phyloP scores from a whole-genome alignment of 805 yeast species.

The Scheffersomyces amazonensis region DNA sequence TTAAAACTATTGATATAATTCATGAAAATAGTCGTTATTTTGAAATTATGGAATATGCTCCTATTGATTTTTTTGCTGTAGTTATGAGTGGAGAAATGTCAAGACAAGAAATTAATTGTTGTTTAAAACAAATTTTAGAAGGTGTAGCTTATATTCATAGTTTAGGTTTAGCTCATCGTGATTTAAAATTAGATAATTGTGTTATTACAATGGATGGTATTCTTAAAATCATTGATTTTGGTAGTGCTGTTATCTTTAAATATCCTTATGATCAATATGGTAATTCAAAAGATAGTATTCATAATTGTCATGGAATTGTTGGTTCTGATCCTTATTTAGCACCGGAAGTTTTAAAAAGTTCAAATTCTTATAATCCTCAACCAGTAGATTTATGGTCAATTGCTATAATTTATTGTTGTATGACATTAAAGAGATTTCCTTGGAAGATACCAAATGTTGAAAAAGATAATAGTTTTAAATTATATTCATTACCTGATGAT shows the following conservation, averaged over 20 bases:
- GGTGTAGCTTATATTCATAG: conserved; percentile 81
- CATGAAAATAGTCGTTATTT: conserved; percentile 83
- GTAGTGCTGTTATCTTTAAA: conserved; percentile 86
- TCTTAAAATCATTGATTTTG: conserved; percentile 88
- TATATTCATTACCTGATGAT: conserved; percentile 80
- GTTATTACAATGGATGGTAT: conserved; percentile 81
- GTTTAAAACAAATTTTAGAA: conserved; percentile 80
- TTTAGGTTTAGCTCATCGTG: conserved; percentile 88
- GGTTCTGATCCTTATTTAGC: conserved; percentile 89
- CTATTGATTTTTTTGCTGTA: conserved; percentile 87
- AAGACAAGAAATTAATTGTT: conserved; percentile 75
- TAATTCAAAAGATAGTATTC: conserved; percentile 55
- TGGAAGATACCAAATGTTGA: conserved; percentile 85
- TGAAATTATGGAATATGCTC: conserved; percentile 95
- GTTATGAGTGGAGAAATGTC: conserved; percentile 93
- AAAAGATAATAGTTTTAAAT: conserved; percentile 76
- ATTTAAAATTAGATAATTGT: conserved; percentile 88
- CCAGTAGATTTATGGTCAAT: conserved; percentile 95
- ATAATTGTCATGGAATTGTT: conserved; percentile 72
- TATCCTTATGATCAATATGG: conserved; percentile 68
- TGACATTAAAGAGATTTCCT: conserved; percentile 88
- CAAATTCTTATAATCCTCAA: conserved; percentile 69
- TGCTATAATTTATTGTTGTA: conserved; percentile 88
- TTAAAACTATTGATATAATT: conserved; percentile 87
- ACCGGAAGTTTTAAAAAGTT: conserved; percentile 80